These are phyloP conservation scores for Coriolopsis trogii DNA, from an alignment of 1,284 basidiomycete genomes.

Conservation along the genomic window DNA sequence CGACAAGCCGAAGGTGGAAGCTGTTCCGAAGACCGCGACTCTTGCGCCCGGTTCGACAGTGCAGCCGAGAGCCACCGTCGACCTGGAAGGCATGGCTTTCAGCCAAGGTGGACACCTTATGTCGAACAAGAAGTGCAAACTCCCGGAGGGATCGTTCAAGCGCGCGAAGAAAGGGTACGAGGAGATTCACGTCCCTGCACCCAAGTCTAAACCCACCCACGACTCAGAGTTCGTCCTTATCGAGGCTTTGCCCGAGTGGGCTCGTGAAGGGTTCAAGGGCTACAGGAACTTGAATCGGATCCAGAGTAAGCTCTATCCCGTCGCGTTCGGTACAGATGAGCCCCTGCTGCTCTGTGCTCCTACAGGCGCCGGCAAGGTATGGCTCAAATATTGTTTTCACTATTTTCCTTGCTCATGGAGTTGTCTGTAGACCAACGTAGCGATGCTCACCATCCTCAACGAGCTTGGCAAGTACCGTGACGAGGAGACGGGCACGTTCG, in stretches of 20 bases:
- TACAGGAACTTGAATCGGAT: conserved; percentile 87
- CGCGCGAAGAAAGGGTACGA: conserved; percentile 96
- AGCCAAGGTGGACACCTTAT: conserved; percentile 95
- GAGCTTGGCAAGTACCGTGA: conserved; percentile 87
- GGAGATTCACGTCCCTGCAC: conserved; percentile 96
- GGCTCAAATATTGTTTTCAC: conserved; percentile 25
- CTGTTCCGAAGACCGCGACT: conserved; percentile 85
- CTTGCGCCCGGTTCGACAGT: conserved; percentile 88
- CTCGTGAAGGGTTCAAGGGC: conserved; percentile 80
- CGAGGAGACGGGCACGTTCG: conserved; percentile 82
- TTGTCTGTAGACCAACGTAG: conserved; percentile 86
- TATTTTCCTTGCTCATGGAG: conserved; percentile 6
- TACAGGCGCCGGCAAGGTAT: conserved; percentile 96
- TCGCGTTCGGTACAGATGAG: conserved; percentile 94
- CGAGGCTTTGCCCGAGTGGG: conserved; percentile 83
- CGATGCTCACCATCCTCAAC: conserved; percentile 91
- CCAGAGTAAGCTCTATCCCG: conserved; percentile 92
- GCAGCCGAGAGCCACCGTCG: conserved; percentile 85
- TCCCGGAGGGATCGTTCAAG: conserved; percentile 98
- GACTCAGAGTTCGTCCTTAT: conserved; percentile 81
- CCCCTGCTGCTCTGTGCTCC: conserved; percentile 97
- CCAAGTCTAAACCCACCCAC: conserved; percentile 75
- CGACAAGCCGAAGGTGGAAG: conserved; percentile 44
- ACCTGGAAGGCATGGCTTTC: conserved; percentile 95
- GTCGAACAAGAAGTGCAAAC: conserved; percentile 98